Conservation (phyloP, 495 filamentous ascomycete species). For the Penicillium tannophilum region DNA sequence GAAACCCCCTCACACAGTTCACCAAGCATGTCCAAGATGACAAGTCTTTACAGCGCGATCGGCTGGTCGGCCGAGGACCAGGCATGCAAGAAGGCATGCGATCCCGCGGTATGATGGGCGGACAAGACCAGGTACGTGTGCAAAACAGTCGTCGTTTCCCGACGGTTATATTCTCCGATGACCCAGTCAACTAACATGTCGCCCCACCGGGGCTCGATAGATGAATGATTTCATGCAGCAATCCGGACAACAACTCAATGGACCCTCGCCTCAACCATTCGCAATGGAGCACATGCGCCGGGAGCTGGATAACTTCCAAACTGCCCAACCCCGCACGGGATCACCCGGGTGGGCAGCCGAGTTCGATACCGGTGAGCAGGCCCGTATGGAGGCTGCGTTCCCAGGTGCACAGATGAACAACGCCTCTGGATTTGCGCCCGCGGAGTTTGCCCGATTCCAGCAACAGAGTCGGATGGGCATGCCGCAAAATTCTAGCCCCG, state of each 20-base stretch:
- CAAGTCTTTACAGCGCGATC: slow-evolving; percentile 88
- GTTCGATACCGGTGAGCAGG: slow-evolving; percentile 67
- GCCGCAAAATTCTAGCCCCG: slow-evolving; percentile 59
- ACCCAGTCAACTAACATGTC: not conserved
- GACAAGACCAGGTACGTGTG: slow-evolving; percentile 59
- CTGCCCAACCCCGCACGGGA: slow-evolving; percentile 56
- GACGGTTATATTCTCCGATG: slow-evolving; percentile 4
- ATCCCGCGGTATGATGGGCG: slow-evolving; percentile 58
- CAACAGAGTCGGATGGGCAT: slow-evolving; percentile 61
- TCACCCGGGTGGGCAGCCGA: slow-evolving; percentile 68
- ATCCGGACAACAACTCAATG: slow-evolving; percentile 56
- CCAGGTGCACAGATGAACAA: slow-evolving; percentile 54
- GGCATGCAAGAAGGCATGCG: slow-evolving; percentile 67
- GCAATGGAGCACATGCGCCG: slow-evolving; percentile 71
- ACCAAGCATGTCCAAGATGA: slow-evolving; percentile 93
- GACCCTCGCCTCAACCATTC: slow-evolving; percentile 56
- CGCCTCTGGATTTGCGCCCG: slow-evolving; percentile 67
- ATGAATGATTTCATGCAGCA: slow-evolving; percentile 92
- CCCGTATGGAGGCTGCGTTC: slow-evolving; percentile 80
- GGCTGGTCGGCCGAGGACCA: slow-evolving; percentile 72
- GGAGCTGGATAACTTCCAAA: slow-evolving; percentile 63
- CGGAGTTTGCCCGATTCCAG: slow-evolving; percentile 85
- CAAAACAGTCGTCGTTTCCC: slow-evolving; percentile 1
- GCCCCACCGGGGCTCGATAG: slow-evolving; percentile 50
- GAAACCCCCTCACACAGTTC: slow-evolving; percentile 95